Evolutionary conservation across 768 basidiomycete genomes (phyloP).

Genomic region (Leccinum boreale): DNA sequence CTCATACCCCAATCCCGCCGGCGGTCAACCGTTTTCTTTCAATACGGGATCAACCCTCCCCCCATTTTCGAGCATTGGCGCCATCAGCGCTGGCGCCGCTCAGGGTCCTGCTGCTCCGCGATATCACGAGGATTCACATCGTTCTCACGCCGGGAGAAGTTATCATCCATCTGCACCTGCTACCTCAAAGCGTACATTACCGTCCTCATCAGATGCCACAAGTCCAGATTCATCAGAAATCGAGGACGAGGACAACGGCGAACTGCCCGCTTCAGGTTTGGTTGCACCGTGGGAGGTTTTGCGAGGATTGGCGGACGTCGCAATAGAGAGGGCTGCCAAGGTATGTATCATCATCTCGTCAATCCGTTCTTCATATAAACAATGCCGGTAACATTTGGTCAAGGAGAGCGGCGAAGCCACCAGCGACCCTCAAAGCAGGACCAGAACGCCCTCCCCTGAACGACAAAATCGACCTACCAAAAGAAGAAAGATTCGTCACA

Average conservation of each 20-base stretch:
- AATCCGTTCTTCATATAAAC: conserved; percentile 1
- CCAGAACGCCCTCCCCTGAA: conserved; percentile 71
- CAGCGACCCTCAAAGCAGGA: conserved; percentile 73
- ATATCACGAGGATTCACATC: conserved; percentile 43
- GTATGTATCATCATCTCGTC: conserved; percentile 34
- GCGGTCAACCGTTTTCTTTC: conserved; percentile 31
- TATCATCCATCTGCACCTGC: conserved; percentile 31
- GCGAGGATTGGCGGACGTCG: conserved; percentile 76
- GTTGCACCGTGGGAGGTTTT: conserved; percentile 88
- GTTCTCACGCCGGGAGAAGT: conserved; percentile 28
- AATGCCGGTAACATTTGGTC: conserved; percentile 11
- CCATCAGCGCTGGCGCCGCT: conserved; percentile 44
- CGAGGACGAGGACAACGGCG: conserved; percentile 81
- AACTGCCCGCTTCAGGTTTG: conserved; percentile 75
- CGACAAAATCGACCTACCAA: conserved; percentile 66
- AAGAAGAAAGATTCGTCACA: conserved; percentile 69
- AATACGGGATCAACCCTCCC: conserved; percentile 56
- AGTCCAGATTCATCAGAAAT: conserved; percentile 81
- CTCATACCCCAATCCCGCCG: conserved; percentile 39
- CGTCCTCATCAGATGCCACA: conserved; percentile 62
- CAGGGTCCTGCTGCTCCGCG: conserved; percentile 56
- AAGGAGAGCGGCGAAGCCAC: conserved; percentile 72
- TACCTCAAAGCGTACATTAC: conserved; percentile 58
- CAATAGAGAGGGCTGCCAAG: conserved; percentile 75
- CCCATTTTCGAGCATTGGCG: conserved; percentile 67